phyloP scores from a whole-genome alignment of 2,329 filamentous ascomycete genomes.

The Corinectria fuckeliana region DNA sequence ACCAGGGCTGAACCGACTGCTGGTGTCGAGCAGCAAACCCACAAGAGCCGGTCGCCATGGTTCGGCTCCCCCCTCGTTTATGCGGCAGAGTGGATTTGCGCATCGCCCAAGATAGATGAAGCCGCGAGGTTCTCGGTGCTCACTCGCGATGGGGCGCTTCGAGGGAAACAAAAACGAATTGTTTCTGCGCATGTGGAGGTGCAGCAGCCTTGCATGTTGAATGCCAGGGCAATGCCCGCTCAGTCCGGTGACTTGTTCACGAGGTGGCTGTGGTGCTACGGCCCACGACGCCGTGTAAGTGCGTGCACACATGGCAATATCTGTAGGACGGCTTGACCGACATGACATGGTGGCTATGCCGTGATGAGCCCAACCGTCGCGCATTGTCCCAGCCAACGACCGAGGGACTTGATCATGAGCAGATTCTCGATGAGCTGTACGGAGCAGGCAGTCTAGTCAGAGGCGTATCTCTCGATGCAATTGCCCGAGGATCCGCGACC shows the following conservation, averaged over 20 bases:
- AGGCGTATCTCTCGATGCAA: not conserved
- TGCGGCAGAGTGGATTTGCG: slow-evolving; percentile 26
- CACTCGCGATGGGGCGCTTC: not conserved
- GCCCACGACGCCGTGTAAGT: not conserved
- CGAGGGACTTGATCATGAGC: too few species aligned
- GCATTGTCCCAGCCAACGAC: not conserved
- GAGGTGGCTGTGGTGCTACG: not conserved
- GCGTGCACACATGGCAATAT: not conserved
- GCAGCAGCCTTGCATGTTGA: not conserved
- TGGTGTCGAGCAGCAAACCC: not conserved
- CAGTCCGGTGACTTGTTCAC: not conserved
- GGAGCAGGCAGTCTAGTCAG: too few species aligned
- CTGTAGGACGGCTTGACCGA: not conserved
- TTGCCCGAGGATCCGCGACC: not conserved
- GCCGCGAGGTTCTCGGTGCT: not conserved
- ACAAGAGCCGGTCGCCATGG: not conserved
- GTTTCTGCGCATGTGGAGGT: slow-evolving; percentile 1
- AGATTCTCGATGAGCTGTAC: too few species aligned
- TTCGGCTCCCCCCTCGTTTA: slow-evolving; percentile 30
- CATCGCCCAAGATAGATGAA: slow-evolving; percentile 18
- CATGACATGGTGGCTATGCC: not conserved
- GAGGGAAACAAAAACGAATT: not conserved
- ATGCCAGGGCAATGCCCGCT: not conserved
- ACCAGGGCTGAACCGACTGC: not conserved
- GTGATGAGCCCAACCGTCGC: not conserved